A percentile compares a stretch with the other conserved stretches of the same genome.
phyloP scores from a whole-genome alignment of 1,284 basidiomycete genomes.

The Takashimella tepidaria region DNA sequence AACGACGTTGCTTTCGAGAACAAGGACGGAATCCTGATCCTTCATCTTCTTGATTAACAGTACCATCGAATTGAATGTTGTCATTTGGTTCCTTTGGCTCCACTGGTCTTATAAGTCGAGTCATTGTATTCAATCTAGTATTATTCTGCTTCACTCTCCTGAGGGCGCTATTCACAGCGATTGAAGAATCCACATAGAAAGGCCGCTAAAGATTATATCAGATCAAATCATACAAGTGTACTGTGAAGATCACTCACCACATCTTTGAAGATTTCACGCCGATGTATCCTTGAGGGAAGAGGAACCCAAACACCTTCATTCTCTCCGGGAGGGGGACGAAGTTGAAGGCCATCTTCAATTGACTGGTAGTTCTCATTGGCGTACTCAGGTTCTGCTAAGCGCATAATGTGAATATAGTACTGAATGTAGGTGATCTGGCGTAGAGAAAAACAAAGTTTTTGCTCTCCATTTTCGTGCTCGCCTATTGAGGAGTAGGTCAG shows the following conservation, averaged over 20 bases:
- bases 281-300: slow-evolving; percentile 13
- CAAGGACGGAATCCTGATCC: slow-evolving; percentile 26
- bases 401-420: slow-evolving; percentile 73
- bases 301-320: slow-evolving; percentile 11
- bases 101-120: not conserved
- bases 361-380: not conserved
- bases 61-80: not conserved
- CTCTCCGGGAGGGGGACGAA: slow-evolving; percentile 4
- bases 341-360: not conserved
- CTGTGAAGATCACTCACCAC: slow-evolving; percentile 16
- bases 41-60: slow-evolving; percentile 19
- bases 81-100: not conserved
- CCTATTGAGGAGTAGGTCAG: slow-evolving; percentile 1
- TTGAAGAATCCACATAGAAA: too few species aligned
- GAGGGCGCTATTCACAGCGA: too few species aligned
- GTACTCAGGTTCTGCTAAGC: slow-evolving; percentile 54
- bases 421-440: slow-evolving; percentile 76
- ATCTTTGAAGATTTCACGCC: slow-evolving; percentile 1
- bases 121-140: too few species aligned
- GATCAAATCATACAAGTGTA: too few species aligned
- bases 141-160: too few species aligned
- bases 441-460: slow-evolving; percentile 69
- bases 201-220: too few species aligned
- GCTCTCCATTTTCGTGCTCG: slow-evolving; percentile 25
- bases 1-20: too few species aligned